Evolutionary conservation across 306 rosid genomes (phyloP).

Genomic region (Casuarina cunninghamiana): DNA sequence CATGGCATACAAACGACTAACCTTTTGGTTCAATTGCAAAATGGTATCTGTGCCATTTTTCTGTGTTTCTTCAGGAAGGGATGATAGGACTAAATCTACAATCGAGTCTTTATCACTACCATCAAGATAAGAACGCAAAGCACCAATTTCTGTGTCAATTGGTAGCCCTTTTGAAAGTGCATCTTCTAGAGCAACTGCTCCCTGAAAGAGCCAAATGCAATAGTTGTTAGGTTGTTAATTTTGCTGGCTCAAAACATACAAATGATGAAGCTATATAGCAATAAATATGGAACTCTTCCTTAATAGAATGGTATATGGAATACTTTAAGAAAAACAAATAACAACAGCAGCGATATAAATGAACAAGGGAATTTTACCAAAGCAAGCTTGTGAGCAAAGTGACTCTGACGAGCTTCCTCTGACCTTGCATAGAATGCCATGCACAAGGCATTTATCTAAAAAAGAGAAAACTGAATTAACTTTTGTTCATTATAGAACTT

Average conservation of each 20-base stretch:
- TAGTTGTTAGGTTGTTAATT: constrained; percentile 21
- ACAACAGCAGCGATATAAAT: not conserved
- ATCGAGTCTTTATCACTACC: constrained; percentile 77
- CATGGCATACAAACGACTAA: constrained; percentile 32
- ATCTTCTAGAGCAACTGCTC: constrained; percentile 90
- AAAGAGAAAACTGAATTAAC: constrained; percentile 35
- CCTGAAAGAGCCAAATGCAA: constrained; percentile 54
- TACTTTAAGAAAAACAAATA: constrained; percentile 13
- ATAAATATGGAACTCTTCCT: constrained; percentile 12
- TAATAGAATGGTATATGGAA: not conserved
- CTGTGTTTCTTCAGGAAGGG: constrained; percentile 83
- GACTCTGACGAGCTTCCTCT: constrained; percentile 88
- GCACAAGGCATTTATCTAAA: constrained; percentile 89
- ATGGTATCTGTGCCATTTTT: constrained; percentile 69
- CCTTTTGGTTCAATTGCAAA: constrained; percentile 80
- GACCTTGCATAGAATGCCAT: constrained; percentile 95
- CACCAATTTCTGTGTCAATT: constrained; percentile 74
- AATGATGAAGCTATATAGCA: constrained; percentile 3
- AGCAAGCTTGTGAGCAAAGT: constrained; percentile 85
- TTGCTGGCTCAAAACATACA: constrained; percentile 19
- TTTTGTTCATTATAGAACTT: constrained; percentile 1
- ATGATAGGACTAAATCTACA: constrained; percentile 75
- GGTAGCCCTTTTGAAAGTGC: constrained; percentile 88
- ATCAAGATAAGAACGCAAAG: constrained; percentile 61
- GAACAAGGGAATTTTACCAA: constrained; percentile 48